Evolutionary conservation across 495 filamentous ascomycete species (phyloP), one percentile per base, ranked within the genome.

Genomic region (Paragyromitra xinjiangensis): DNA sequence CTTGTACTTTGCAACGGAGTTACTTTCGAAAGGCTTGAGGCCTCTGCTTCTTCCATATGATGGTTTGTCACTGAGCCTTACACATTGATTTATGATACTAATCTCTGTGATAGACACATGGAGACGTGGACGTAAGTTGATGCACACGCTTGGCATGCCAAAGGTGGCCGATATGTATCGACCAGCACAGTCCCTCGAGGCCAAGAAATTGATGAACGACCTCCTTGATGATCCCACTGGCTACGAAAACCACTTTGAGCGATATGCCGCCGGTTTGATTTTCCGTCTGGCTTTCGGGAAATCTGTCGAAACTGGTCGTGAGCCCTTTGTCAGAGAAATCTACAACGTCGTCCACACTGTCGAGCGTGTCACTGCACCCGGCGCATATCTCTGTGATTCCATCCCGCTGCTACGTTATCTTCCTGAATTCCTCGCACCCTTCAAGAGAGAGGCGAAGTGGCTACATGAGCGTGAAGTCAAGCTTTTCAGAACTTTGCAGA

Each of bases 121-220:
- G 75, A 76, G 78, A 24, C 64, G 81, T 14, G 68, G 68, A 42
- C 56, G 82, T 48, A 77, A 78, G 76, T 39, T 84, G 55, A 80
- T 82, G 80, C 80, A 84, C 56, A 48, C 62, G 29, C 65, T 83
- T 29, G 71, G 68, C 58, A 83, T 81, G 78, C 76, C 78, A 16
- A 73, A 66, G 45, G 76, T 83, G 1, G 81, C 82, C 16, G 69
- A 73, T 40, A 56, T 45, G 8, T 84, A 84, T 67, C 53, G 73
- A 29, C 68, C 78, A 3, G 62, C 73, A 11, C 83, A 84, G 48
- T 55, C 58, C n/a, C 63, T 81, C 71, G 87, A 88, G 80, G 87
- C 85, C 61, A 86, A 85, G 19, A 76, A 87, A 3, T 83, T 83
- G n/a, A 53, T 84, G 3, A 44, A 73, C 1, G 81, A 82, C 26